Evolutionary conservation across 2,329 filamentous ascomycete species (phyloP).

Genomic region (Hirsutella minnesotensis): DNA sequence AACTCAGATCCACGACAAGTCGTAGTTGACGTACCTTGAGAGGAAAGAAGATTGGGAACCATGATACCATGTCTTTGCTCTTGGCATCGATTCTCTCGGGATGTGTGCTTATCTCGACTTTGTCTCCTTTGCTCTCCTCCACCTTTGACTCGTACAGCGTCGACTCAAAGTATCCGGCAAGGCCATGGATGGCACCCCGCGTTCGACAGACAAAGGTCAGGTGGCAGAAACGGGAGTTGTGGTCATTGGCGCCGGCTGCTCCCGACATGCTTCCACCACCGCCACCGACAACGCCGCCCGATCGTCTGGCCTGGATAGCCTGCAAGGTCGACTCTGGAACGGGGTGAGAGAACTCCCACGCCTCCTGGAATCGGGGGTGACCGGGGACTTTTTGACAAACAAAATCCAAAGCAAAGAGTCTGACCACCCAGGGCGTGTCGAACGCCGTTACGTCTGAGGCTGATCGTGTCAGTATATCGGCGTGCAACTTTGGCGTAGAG

Average conservation of each 20-base stretch:
- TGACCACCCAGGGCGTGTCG: constrained; percentile 89
- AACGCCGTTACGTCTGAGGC: constrained; percentile 58
- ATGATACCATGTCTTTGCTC: constrained; percentile 96
- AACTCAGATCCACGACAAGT: background rate
- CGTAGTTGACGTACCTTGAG: constrained; percentile 58
- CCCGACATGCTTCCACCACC: constrained; percentile 64
- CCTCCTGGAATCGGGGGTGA: constrained; percentile 55
- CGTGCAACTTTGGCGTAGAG: constrained; percentile 71
- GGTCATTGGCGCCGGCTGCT: constrained; percentile 74
- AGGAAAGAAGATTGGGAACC: constrained; percentile 98
- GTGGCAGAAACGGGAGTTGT: constrained; percentile 74
- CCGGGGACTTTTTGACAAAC: constrained; percentile 54
- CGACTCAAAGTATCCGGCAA: constrained; percentile 93
- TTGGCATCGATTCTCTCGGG: constrained; percentile 85
- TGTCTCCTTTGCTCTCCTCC: constrained; percentile 24
- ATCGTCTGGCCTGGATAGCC: constrained; percentile 42
- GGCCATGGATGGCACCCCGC: constrained; percentile 75
- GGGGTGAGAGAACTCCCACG: constrained; percentile 74
- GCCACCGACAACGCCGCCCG: constrained; percentile 52
- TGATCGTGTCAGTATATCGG: constrained; percentile 59
- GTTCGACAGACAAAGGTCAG: constrained; percentile 67
- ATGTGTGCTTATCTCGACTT: constrained; percentile 82
- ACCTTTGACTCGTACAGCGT: constrained; percentile 63
- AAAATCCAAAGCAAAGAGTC: constrained; percentile 81
- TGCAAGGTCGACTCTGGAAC: constrained; percentile 47